Base-by-base conservation (phyloP, 2,329 filamentous ascomycete species). In the Neopestalotiopsis sp. region DNA sequence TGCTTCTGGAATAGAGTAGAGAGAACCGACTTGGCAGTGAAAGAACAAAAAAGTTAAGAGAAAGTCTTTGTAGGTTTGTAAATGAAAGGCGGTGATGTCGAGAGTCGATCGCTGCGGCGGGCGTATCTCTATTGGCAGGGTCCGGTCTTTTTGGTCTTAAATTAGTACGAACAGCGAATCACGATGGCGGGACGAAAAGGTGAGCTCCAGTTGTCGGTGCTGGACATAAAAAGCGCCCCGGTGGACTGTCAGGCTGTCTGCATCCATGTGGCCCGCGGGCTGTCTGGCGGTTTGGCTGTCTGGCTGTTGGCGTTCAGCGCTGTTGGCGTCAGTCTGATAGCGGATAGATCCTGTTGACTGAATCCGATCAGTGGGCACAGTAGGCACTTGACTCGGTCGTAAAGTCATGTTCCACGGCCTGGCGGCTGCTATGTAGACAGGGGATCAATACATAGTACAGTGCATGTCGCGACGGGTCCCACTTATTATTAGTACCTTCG, bases 81-180 rank as follows among this genome's bases (percentile, higher is more conserved):
- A 30, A 45, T 49, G 40, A 66, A 58, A 38, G 32, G 63, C 63
- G 63, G 63, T 66, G 63, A 28, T 66, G 63, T 66, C 30, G 52
- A 52, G 42, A 64, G 34, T 24, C 10, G 10, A 40, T 17, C 17
- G 28, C 17, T n/a, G 34, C 32, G 38, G 60, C 60, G 60, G 60
- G 60, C 38, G 60, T 40, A 42, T 62, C 13, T 42, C 12, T 34
- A 40, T 40, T 34, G 60, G 17, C 17, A 32, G 58, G 30, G 20
- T 60, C 28, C 38, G 13, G 32, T 56, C 57, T 45, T 66, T 24
- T 56, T 34, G 24, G n/a, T 40, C 30, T 42, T 34, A 14, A 63
- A 34, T 38, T 34, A 20, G 17, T 28, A 40, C 30, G 32, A 42
- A 45, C 32, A 56, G 49, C 63, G 49, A 66, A 58, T 64, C 61